Evolutionary conservation across 129 eudicot genomes (phyloP), one percentile per base, ranked within the genome.

Genomic region (Glebionis coronaria): DNA sequence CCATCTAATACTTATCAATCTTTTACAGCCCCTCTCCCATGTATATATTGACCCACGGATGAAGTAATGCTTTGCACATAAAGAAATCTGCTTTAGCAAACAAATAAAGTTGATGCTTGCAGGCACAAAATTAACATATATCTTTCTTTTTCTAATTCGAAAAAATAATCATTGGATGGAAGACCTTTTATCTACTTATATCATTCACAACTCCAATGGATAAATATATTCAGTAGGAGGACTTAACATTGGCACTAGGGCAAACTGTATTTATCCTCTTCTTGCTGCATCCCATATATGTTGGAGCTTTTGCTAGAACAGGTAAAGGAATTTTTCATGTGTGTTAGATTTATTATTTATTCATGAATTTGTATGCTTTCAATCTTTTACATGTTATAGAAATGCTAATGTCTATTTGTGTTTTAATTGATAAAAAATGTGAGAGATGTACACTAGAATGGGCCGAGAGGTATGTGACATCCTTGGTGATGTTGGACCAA

Each of bases 181-280:
- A 81, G 99, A 93, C 72, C 97, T 93, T 73, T 61, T 86, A 54
- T 79, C 93, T 11, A 86, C 95, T 12, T 90, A 86, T 61, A 69
- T 81, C 68, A 86, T 89, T 38, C 81, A 84, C 6, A 63, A 70
- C 25, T 54, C 53, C 35, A 82, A 28, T 8, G 51, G 56, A 55
- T 76, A 67, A 42, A 75, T 65, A 3, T 83, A 72, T 73, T 56
- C 63, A 55, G 69, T 73, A 15, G 85, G 74, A 74, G 99, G 99
- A 69, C 83, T 93, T 77, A 95, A 93, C 76, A 86, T 93, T 61
- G 97, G 97, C 53, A 89, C 99, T 44, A 97, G 99, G 35, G 97
- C 97, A 29, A 93, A 93, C 75, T 93, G 99, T 67, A 86, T 93
- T 42, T 93, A 93, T 81, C 99, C 99, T 51, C 95, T 93, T 75